These are phyloP conservation scores for Sextonia rubra DNA, from an alignment of 164 flowering plant species.

Conservation along the genomic window DNA sequence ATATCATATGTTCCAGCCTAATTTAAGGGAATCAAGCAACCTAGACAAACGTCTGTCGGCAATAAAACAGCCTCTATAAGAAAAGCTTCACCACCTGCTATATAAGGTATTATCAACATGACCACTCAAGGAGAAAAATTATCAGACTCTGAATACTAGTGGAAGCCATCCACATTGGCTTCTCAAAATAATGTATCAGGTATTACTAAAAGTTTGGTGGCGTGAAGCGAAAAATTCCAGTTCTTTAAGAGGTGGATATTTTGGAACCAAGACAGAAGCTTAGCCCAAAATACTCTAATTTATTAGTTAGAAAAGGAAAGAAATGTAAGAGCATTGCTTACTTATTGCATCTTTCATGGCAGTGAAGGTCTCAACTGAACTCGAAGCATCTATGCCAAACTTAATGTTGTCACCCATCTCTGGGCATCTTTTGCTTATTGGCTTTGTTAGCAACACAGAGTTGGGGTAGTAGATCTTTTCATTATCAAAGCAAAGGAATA, in stretches of 20 bases:
- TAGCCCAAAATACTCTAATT: too few species aligned
- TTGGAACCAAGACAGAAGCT: too few species aligned
- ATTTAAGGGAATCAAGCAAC: not conserved
- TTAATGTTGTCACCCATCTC: slow-evolving; percentile 29
- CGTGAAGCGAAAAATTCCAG: too few species aligned
- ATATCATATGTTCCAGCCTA: not conserved
- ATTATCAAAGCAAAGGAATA: slow-evolving; percentile 36
- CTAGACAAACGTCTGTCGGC: not conserved
- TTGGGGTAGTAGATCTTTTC: slow-evolving; percentile 33
- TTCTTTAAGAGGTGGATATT: too few species aligned
- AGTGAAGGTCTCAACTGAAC: slow-evolving; percentile 18
- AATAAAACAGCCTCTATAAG: too few species aligned
- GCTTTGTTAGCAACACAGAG: slow-evolving; percentile 22
- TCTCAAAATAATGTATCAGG: too few species aligned
- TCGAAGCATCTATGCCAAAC: slow-evolving; percentile 25
- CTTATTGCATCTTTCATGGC: slow-evolving; percentile 39
- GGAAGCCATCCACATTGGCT: too few species aligned
- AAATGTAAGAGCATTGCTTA: slow-evolving; percentile 19
- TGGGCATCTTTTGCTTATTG: slow-evolving; percentile 37
- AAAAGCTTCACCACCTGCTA: not conserved
- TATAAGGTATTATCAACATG: not conserved
- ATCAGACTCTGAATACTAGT: too few species aligned
- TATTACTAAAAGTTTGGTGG: too few species aligned
- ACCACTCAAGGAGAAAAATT: not conserved
- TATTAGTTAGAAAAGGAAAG: not conserved